These are phyloP conservation scores for Heliamphora pulchella DNA, from an alignment of 179 eudicot genomes.

Conservation along the genomic window DNA sequence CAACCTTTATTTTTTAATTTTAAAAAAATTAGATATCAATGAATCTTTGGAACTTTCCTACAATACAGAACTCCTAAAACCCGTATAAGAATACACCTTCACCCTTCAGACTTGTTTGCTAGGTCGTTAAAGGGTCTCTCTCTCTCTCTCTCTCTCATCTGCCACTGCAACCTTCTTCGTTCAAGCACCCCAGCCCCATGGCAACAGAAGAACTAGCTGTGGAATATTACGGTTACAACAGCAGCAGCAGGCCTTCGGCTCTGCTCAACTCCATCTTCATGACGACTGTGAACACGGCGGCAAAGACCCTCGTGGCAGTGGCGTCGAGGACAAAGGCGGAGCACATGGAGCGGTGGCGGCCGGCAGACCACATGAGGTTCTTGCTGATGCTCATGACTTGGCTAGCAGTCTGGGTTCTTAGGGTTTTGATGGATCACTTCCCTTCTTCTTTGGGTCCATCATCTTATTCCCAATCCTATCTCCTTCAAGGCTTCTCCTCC, in stretches of 20 bases:
- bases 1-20: too few species aligned
- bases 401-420: slow-evolving; percentile 26
- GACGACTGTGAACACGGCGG: slow-evolving; percentile 26
- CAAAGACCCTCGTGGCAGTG: slow-evolving; percentile 23
- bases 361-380: slow-evolving; percentile 23
- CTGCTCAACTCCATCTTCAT: slow-evolving; percentile 30
- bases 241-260: slow-evolving; percentile 14
- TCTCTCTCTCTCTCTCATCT: neutral
- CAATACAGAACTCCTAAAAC: neutral
- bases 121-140: neutral
- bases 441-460: slow-evolving; percentile 18
- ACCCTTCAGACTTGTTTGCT: neutral
- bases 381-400: slow-evolving; percentile 28
- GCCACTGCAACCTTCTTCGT: neutral
- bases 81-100: neutral
- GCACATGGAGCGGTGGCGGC: slow-evolving; percentile 18
- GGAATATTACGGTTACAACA: slow-evolving; percentile 5
- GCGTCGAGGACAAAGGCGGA: slow-evolving; percentile 19
- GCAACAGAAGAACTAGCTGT: slow-evolving; percentile 18
- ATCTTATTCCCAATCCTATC: neutral
- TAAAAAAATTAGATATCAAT: too few species aligned
- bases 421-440: slow-evolving; percentile 25
- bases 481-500: slow-evolving; percentile 16
- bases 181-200: slow-evolving; percentile 6
- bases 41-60: neutral